Percentiles rank a stretch among this genome's conserved stretches.
phyloP scores from a whole-genome alignment of 2,329 filamentous ascomycete genomes.

The Colletotrichum sp. region DNA sequence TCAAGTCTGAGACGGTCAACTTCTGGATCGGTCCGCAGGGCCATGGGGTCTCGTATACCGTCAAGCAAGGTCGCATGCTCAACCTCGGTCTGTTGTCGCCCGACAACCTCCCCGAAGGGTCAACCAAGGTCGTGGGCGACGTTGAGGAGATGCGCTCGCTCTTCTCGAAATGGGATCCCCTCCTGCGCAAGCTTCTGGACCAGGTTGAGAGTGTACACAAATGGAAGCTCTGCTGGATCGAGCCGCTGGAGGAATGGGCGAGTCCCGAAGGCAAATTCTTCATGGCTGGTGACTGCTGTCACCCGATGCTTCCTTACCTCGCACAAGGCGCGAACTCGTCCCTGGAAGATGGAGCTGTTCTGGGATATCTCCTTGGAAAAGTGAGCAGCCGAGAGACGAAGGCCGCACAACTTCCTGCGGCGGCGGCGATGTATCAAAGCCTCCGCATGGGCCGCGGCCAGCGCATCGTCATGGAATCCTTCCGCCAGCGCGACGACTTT shows the following conservation, averaged over 20 bases:
- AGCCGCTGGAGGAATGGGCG: slow-evolving; percentile 43
- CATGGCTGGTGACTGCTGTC: slow-evolving; percentile 48
- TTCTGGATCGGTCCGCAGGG: slow-evolving; percentile 59
- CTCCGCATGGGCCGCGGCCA: slow-evolving; percentile 18
- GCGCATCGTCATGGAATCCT: slow-evolving; percentile 23
- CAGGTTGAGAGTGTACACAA: slow-evolving; percentile 46
- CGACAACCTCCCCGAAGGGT: slow-evolving; percentile 17
- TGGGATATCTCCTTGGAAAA: slow-evolving; percentile 22
- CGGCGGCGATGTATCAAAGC: slow-evolving; percentile 20
- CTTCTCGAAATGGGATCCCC: slow-evolving; percentile 40
- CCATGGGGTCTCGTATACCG: slow-evolving; percentile 54
- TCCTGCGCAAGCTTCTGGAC: slow-evolving; percentile 36
- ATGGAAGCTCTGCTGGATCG: slow-evolving; percentile 51
- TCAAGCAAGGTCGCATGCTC: slow-evolving; percentile 46
- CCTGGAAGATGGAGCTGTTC: slow-evolving; percentile 18
- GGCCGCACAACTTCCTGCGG: slow-evolving; percentile 4
- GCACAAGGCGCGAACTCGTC: slow-evolving; percentile 44
- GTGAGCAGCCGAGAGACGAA: neutral
- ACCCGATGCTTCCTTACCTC: slow-evolving; percentile 54
- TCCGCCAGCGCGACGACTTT: slow-evolving; percentile 22
- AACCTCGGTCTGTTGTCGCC: slow-evolving; percentile 41
- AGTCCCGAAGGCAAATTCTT: slow-evolving; percentile 42
- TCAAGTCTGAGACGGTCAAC: slow-evolving; percentile 52
- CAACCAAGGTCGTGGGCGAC: slow-evolving; percentile 29
- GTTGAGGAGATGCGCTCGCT: slow-evolving; percentile 38